Evolutionary conservation across 768 basidiomycete genomes (phyloP).

Genomic region (Mycena galericulata): DNA sequence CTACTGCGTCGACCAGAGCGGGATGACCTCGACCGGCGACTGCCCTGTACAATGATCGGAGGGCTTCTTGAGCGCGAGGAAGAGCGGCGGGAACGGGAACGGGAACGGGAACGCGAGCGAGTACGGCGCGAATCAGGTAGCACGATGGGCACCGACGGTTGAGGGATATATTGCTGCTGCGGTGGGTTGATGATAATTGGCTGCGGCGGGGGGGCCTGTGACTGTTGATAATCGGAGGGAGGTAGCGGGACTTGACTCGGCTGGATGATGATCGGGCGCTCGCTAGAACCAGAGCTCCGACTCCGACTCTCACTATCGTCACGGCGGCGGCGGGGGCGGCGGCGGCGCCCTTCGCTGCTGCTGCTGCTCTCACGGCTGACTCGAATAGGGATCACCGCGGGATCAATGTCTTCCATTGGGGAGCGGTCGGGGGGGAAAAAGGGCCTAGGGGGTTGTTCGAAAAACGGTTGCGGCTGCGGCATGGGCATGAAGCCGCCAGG

Average conservation of each 20-base stretch:
- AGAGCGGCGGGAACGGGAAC: conserved; percentile 18
- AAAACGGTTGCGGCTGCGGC: conserved; percentile 11
- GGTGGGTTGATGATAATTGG: conserved; percentile 29
- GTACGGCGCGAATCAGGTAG: conserved; percentile 1
- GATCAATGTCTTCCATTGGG: conserved; percentile 17
- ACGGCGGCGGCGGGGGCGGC: not conserved
- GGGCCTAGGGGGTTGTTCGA: too few relatives aligned
- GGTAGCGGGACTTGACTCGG: conserved; percentile 7
- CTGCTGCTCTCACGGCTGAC: conserved; percentile 17
- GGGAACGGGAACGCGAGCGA: conserved; percentile 28
- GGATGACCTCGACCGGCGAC: conserved; percentile 24
- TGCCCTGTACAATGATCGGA: conserved; percentile 21
- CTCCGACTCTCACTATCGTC: conserved; percentile 36
- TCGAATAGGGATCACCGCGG: conserved; percentile 2
- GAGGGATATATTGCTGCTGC: conserved; percentile 17
- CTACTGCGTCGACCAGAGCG: conserved; percentile 14
- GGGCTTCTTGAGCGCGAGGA: conserved; percentile 1
- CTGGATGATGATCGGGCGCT: conserved; percentile 13
- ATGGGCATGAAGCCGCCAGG: conserved; percentile 22
- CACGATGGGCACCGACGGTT: not conserved
- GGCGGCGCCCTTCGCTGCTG: not conserved
- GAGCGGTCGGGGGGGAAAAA: conserved; percentile 13
- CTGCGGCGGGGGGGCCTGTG: conserved; percentile 19
- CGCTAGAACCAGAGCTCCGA: conserved; percentile 20
- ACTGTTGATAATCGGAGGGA: not conserved